Conservation (phyloP, 139 green algal genomes). For the Penium margaritaceum region DNA sequence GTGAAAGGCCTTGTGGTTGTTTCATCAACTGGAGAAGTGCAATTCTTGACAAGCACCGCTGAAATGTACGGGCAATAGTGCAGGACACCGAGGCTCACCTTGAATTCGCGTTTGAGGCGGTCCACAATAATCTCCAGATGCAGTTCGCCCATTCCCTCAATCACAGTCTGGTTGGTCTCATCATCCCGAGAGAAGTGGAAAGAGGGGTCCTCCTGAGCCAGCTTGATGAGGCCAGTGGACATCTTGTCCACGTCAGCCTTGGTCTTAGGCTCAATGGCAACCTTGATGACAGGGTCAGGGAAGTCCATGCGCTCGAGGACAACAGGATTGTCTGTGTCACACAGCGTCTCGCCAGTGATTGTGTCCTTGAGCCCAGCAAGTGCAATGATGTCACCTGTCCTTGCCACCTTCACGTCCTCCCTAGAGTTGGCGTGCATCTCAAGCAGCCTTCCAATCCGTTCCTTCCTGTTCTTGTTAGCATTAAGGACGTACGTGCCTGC, state of each 20-base stretch:
- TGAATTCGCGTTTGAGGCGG: slow-evolving; percentile 90
- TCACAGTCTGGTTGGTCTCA: slow-evolving; percentile 93
- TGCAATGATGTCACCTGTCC: slow-evolving; percentile 91
- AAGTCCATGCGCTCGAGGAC: slow-evolving; percentile 99
- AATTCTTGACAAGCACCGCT: no score
- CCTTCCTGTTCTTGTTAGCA: slow-evolving; percentile 90
- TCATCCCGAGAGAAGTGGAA: slow-evolving; percentile 90
- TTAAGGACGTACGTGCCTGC: slow-evolving; percentile 83
- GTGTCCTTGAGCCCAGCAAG: slow-evolving; percentile 84
- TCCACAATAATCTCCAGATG: slow-evolving; percentile 99
- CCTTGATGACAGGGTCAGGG: slow-evolving; percentile 98
- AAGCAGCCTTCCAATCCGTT: slow-evolving; percentile 91
- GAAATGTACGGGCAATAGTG: no score
- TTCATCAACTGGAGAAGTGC: no score
- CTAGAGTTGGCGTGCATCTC: slow-evolving; percentile 97
- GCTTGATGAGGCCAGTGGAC: slow-evolving; percentile 85
- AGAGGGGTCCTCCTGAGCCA: slow-evolving; percentile 93
- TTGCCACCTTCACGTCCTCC: slow-evolving; percentile 84
- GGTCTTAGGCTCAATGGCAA: slow-evolving; percentile 94
- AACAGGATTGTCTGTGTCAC: slow-evolving; percentile 78
- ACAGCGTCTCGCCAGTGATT: slow-evolving; percentile 91
- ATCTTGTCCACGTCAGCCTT: slow-evolving; percentile 97
- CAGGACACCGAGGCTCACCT: no score
- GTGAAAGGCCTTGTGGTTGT: no score
- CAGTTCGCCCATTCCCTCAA: slow-evolving; percentile 98